Conservation (phyloP, 192 early-diverging fungal genomes). For the Gorgonomyces haynaldii region DNA sequence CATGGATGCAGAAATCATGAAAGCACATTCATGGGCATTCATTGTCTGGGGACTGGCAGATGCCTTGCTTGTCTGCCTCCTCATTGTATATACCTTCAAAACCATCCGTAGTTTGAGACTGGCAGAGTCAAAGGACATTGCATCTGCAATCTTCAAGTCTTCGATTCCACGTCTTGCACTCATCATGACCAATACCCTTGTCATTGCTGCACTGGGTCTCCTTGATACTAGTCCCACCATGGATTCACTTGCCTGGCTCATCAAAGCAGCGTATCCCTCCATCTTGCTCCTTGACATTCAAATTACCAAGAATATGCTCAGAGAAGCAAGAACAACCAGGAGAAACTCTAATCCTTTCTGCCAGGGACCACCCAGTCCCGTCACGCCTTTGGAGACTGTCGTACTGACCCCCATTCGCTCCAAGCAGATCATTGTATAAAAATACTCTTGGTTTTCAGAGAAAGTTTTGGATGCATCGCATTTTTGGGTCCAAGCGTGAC, state of each 20-base stretch:
- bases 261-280: conserved; percentile 17
- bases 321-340: too few relatives aligned
- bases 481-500: too few relatives aligned
- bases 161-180: conserved; percentile 13
- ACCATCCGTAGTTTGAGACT: too few relatives aligned
- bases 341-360: too few relatives aligned
- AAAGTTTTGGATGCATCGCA: too few relatives aligned
- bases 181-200: conserved; percentile 13
- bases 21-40: conserved; percentile 20
- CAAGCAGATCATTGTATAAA: too few relatives aligned
- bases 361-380: too few relatives aligned
- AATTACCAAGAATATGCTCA: conserved; percentile 13
- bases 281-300: conserved; percentile 23
- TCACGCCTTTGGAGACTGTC: too few relatives aligned
- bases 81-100: conserved; percentile 1
- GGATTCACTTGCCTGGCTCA: conserved; percentile 12
- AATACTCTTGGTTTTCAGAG: too few relatives aligned
- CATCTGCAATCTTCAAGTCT: conserved; percentile 6
- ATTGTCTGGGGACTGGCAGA: conserved; percentile 22
- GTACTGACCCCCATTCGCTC: too few relatives aligned
- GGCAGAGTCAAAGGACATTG: too few relatives aligned
- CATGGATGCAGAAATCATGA: conserved; percentile 7
- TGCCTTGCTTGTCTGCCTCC: conserved; percentile 10
- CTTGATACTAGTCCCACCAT: neutral
- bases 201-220: conserved; percentile 8